Evolutionary conservation across 129 eudicot genomes (phyloP).

Genomic region (sunflower (Helianthus annuus)): DNA sequence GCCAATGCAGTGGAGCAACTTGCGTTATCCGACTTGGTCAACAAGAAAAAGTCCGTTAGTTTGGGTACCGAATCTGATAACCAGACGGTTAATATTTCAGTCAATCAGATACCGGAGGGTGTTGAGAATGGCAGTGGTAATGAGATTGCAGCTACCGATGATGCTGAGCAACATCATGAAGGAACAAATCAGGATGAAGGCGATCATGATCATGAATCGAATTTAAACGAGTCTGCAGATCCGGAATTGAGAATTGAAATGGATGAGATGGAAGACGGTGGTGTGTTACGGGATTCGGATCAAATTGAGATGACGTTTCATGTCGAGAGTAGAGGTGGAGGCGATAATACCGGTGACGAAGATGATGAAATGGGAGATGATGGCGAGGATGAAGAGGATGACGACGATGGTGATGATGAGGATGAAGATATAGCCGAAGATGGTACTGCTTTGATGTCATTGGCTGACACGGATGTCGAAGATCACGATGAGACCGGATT

Average conservation of each 20-base stretch:
- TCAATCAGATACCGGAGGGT: slow-evolving; percentile 46
- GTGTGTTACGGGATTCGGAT: slow-evolving; percentile 51
- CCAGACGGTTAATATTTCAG: slow-evolving; percentile 37
- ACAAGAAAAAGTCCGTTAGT: slow-evolving; percentile 61
- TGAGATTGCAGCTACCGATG: slow-evolving; percentile 39
- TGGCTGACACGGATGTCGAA: slow-evolving; percentile 92
- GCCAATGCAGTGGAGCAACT: slow-evolving; percentile 95
- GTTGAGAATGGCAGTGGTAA: slow-evolving; percentile 35
- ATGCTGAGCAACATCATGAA: slow-evolving; percentile 46
- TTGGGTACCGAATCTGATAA: slow-evolving; percentile 50
- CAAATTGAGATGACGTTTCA: slow-evolving; percentile 75
- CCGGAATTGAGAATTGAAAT: slow-evolving; percentile 71
- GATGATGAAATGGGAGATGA: slow-evolving; percentile 96
- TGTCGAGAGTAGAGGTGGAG: slow-evolving; percentile 69
- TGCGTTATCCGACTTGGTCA: slow-evolving; percentile 53
- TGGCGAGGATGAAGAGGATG: slow-evolving; percentile 89
- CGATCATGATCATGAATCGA: slow-evolving; percentile 47
- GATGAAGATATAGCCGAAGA: slow-evolving; percentile 91
- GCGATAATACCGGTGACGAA: slow-evolving; percentile 83
- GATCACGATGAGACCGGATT: slow-evolving; percentile 91
- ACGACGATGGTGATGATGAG: slow-evolving; percentile 87
- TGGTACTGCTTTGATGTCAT: slow-evolving; percentile 90
- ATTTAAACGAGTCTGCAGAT: slow-evolving; percentile 46
- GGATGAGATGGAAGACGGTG: slow-evolving; percentile 77
- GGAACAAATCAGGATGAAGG: slow-evolving; percentile 44